Evolutionary conservation across 1,284 basidiomycete species (phyloP), one percentile per base, ranked within the genome.

Genomic region (Cryptococcus neoformans): DNA sequence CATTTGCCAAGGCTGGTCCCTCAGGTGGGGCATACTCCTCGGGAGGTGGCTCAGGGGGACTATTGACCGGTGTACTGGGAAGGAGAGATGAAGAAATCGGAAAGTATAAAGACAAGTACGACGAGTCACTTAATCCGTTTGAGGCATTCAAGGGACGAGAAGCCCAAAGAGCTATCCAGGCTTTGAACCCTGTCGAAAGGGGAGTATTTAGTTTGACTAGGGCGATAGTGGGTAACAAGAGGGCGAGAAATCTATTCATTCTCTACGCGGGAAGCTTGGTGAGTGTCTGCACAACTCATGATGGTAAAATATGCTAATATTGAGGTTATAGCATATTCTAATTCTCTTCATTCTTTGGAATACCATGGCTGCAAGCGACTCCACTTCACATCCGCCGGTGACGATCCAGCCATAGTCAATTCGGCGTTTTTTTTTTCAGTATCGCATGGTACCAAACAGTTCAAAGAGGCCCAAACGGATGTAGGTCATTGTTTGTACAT

Each of bases 101-200:
- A 65, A 90, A 87, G 72, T 99, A 98, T 76, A 86, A 88, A 54
- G 84, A 88, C 60, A 84, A 90, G 72, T 98, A 98, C 72, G 94
- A 99, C 73, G 91, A 96, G 74, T 85, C 88, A 49, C 91, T 98
- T 85, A 97, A 99, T 70, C 95, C 95, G 0, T 99, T 98, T 74
- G 92, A 97, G 75, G 90, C 89, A 4, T 98, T 99, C 82, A 85
- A 92, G 59, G 93, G 94, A 4, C 82, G 91, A 71, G 95, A 99
- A 81, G 92, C 92, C 42, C 87, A 89, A 38, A 82, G 93, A 46
- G 94, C 92, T 1, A 90, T 95, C 58, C 87, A 93, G 63, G 89
- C 88, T 40, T 83, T 99, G 37, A 96, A 98, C 70, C 90, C 92
- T 1, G 81, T 97, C 7, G 95, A 99, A 73, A 84, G 92, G 34